Percentiles rank a stretch among this genome's conserved stretches.
Conservation (phyloP, 805 yeast species). For the Ogataea zsoltii region DNA sequence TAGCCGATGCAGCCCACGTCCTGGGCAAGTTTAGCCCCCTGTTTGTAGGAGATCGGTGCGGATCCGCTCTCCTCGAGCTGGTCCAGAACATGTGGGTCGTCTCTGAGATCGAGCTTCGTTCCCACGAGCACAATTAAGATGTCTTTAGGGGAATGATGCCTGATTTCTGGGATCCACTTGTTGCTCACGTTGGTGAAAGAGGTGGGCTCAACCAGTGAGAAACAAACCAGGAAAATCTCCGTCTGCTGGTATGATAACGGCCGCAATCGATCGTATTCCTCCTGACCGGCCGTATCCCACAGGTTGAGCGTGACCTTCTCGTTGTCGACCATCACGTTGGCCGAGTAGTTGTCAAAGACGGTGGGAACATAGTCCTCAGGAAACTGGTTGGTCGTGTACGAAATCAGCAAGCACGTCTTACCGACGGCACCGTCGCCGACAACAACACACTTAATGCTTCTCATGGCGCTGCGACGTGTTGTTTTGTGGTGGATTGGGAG, state of each 20-base stretch:
- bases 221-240: slow-evolving; percentile 83
- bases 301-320: slow-evolving; percentile 82
- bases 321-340: slow-evolving; percentile 78
- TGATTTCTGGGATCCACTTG: slow-evolving; percentile 85
- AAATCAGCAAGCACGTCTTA: slow-evolving; percentile 83
- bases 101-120: slow-evolving; percentile 85
- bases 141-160: slow-evolving; percentile 77
- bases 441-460: slow-evolving; percentile 78
- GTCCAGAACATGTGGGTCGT: slow-evolving; percentile 72
- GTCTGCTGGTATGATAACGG: slow-evolving; percentile 93
- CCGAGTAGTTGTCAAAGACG: slow-evolving; percentile 89
- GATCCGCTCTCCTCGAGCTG: slow-evolving; percentile 62
- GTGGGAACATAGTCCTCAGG: slow-evolving; percentile 95
- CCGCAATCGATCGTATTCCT: slow-evolving; percentile 85
- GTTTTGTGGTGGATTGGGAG: neutral
- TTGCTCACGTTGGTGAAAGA: slow-evolving; percentile 78
- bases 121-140: slow-evolving; percentile 75
- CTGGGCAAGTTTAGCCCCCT: slow-evolving; percentile 67
- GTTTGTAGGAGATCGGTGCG: slow-evolving; percentile 60
- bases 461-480: slow-evolving; percentile 11
- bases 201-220: slow-evolving; percentile 78
- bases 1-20: slow-evolving; percentile 73
- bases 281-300: slow-evolving; percentile 97
- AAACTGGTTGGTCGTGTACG: slow-evolving; percentile 89
- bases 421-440: slow-evolving; percentile 98